These are phyloP conservation scores for Platanthera zijinensis DNA, from an alignment of 106 monocot genomes.

Conservation along the genomic window DNA sequence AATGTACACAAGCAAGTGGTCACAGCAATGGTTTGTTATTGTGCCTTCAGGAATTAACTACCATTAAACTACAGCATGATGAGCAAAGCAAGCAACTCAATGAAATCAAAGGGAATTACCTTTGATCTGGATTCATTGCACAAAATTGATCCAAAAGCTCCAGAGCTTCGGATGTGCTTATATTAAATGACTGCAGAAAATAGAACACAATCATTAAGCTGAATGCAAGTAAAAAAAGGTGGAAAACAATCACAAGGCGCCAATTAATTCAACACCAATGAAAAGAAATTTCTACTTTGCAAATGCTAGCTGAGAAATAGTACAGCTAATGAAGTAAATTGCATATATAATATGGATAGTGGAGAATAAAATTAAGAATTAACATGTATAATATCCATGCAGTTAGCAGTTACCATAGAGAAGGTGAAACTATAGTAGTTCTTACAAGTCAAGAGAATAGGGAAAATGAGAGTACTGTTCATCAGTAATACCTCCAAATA, in stretches of 20 bases:
- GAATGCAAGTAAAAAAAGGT: background rate
- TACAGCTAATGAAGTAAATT: background rate
- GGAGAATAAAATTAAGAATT: background rate
- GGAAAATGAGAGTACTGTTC: background rate
- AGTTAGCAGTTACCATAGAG: background rate
- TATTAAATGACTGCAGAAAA: slow-evolving; percentile 11
- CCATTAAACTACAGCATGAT: background rate
- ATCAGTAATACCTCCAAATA: background rate
- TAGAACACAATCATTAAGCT: background rate
- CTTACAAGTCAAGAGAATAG: background rate
- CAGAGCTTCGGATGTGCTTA: slow-evolving; percentile 23
- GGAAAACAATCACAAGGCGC: background rate
- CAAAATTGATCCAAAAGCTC: slow-evolving; percentile 23
- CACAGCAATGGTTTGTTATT: background rate
- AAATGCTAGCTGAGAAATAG: background rate
- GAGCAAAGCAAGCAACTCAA: background rate
- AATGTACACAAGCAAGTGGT: background rate
- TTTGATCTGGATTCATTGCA: slow-evolving; percentile 25
- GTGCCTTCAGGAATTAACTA: background rate
- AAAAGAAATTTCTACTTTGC: background rate
- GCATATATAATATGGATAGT: background rate
- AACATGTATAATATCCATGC: background rate
- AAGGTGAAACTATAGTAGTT: background rate
- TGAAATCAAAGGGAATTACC: slow-evolving; percentile 10
- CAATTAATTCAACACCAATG: background rate